These are phyloP conservation scores for Colletotrichum kahawae DNA, from an alignment of 2,329 filamentous ascomycete species.

Conservation along the genomic window DNA sequence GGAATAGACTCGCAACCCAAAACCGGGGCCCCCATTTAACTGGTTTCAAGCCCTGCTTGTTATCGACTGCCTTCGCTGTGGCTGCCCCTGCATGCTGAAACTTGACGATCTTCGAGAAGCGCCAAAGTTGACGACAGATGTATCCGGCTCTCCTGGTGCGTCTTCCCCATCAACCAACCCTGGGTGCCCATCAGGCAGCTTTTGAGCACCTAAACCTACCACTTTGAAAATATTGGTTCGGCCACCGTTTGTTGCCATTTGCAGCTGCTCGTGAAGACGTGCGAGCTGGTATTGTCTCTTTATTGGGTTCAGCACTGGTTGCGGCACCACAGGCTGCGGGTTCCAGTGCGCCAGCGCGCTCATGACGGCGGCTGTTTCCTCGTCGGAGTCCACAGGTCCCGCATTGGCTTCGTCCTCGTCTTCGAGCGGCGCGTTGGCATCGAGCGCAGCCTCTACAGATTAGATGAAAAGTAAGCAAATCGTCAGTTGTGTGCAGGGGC, in stretches of 20 bases:
- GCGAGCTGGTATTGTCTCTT: constrained; percentile 67
- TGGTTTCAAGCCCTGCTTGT: constrained; percentile 47
- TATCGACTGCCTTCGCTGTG: constrained; percentile 52
- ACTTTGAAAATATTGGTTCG: constrained; percentile 70
- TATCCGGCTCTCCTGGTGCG: constrained; percentile 63
- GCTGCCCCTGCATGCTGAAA: constrained; percentile 46
- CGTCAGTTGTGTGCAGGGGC: not conserved
- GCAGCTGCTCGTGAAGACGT: constrained; percentile 68
- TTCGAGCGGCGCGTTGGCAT: constrained; percentile 89
- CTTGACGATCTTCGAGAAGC: constrained; percentile 48
- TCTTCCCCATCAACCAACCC: constrained; percentile 55
- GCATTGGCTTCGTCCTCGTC: constrained; percentile 83
- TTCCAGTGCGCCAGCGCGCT: constrained; percentile 75
- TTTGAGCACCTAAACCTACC: constrained; percentile 60
- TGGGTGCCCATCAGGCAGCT: constrained; percentile 54
- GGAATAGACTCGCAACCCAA: not conserved
- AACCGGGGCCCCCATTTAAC: not conserved
- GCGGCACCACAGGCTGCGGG: constrained; percentile 77
- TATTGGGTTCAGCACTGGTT: constrained; percentile 65
- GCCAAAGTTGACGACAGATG: constrained; percentile 41
- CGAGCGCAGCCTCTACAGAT: constrained; percentile 83
- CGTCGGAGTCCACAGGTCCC: constrained; percentile 88
- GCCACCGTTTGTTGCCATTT: constrained; percentile 69
- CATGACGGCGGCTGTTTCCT: constrained; percentile 92
- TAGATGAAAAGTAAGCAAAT: not conserved